Evolutionary conservation across 106 monocot species (phyloP).

Genomic region (Ottelia alismoides): DNA sequence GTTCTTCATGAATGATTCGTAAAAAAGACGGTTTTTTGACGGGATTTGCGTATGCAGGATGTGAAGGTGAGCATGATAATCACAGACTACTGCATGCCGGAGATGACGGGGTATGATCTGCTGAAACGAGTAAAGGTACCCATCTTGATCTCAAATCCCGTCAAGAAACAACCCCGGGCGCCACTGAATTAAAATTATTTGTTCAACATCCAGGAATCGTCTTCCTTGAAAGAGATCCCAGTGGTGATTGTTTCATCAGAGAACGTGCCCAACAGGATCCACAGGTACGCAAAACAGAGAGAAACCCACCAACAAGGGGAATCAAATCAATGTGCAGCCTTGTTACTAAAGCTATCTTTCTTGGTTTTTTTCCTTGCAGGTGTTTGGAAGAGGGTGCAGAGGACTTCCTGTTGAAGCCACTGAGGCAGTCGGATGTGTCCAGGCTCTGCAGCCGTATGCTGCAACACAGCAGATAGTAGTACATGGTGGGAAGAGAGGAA

Average conservation of each 20-base stretch:
- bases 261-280: slow-evolving; percentile 53
- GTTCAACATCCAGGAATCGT: slow-evolving; percentile 55
- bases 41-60: slow-evolving; percentile 24
- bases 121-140: slow-evolving; percentile 63
- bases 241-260: slow-evolving; percentile 85
- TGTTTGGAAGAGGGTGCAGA: slow-evolving; percentile 66
- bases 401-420: slow-evolving; percentile 67
- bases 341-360: too few species aligned
- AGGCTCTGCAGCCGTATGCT: slow-evolving; percentile 31
- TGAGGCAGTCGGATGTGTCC: slow-evolving; percentile 39
- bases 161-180: too few species aligned
- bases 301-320: too few species aligned
- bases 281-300: too few species aligned
- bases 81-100: slow-evolving; percentile 85
- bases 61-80: slow-evolving; percentile 71
- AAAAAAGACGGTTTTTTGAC: background rate
- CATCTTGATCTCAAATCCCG: too few species aligned
- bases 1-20: slow-evolving; percentile 3
- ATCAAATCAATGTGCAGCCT: too few species aligned
- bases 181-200: too few species aligned
- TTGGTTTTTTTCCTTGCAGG: slow-evolving; percentile 9
- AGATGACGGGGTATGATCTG: slow-evolving; percentile 76
- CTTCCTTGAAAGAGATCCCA: slow-evolving; percentile 46
- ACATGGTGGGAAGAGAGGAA: too few species aligned
- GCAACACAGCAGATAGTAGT: slow-evolving; percentile 11